These are phyloP conservation scores for Hypoxylon sp. DNA, from an alignment of 2,329 filamentous ascomycete species.

Conservation along the genomic window DNA sequence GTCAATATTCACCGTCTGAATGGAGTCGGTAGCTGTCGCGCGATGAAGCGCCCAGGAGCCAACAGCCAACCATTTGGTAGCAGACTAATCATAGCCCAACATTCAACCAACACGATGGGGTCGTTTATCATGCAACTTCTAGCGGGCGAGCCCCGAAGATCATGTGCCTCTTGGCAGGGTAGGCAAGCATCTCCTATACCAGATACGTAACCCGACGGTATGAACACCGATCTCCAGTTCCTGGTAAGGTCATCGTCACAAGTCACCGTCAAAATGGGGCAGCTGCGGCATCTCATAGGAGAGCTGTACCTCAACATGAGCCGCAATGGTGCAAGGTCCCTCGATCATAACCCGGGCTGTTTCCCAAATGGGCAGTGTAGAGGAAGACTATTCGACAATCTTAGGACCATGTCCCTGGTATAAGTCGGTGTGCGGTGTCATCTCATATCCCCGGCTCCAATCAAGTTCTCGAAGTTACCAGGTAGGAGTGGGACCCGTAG, in stretches of 20 bases:
- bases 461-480: slow-evolving; percentile 4
- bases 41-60: slow-evolving; percentile 12
- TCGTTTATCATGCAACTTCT: slow-evolving; percentile 6
- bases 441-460: slow-evolving; percentile 22
- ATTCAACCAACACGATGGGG: slow-evolving; percentile 7
- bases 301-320: slow-evolving; percentile 11
- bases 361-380: slow-evolving; percentile 31
- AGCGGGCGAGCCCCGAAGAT: slow-evolving; percentile 8
- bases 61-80: slow-evolving; percentile 2
- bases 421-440: slow-evolving; percentile 9
- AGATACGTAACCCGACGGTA: slow-evolving; percentile 12
- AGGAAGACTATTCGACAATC: slow-evolving; percentile 35
- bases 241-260: not conserved
- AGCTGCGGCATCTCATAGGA: slow-evolving; percentile 14
- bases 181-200: not conserved
- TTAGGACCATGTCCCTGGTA: slow-evolving; percentile 19
- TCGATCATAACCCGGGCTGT: slow-evolving; percentile 8
- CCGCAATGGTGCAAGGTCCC: slow-evolving; percentile 27
- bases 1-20: not conserved
- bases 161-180: slow-evolving; percentile 17
- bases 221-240: slow-evolving; percentile 4
- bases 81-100: not conserved
- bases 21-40: slow-evolving; percentile 1
- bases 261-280: slow-evolving; percentile 17
- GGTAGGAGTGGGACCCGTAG: slow-evolving; percentile 25